Percentiles rank a stretch among this genome's conserved stretches.
phyloP scores from a whole-genome alignment of 257 asterid genomes.

The Petunia secreta region DNA sequence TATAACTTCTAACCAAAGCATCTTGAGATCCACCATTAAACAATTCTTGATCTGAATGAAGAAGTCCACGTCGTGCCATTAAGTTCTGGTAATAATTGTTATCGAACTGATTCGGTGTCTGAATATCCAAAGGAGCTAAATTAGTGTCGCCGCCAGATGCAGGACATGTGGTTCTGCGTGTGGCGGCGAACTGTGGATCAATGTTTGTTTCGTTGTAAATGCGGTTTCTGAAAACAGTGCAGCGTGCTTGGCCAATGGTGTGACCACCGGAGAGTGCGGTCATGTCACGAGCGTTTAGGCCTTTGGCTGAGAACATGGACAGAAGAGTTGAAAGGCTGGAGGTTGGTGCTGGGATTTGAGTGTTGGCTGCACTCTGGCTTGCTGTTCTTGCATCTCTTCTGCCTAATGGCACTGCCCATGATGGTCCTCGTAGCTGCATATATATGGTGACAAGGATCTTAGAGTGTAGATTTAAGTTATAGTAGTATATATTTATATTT shows the following conservation, averaged over 20 bases:
- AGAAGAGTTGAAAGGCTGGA: conserved; percentile 49
- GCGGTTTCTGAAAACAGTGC: conserved; percentile 51
- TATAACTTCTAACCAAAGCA: conserved; percentile 45
- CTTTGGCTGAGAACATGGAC: conserved; percentile 45
- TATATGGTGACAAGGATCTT: too few relatives aligned
- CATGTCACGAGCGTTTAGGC: conserved; percentile 59
- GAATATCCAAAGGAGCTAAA: conserved; percentile 45
- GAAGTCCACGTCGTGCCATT: conserved; percentile 48
- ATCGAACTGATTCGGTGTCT: conserved; percentile 48
- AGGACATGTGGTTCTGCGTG: conserved; percentile 55
- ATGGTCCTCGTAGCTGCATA: conserved; percentile 57
- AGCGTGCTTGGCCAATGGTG: conserved; percentile 67
- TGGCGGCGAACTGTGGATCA: conserved; percentile 48
- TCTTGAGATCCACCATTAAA: conserved; percentile 69
- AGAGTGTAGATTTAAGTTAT: too few relatives aligned
- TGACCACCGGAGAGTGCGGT: conserved; percentile 71
- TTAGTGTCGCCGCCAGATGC: conserved; percentile 51
- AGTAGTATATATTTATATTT: too few relatives aligned
- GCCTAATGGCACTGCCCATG: conserved; percentile 60
- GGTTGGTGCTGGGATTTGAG: conserved; percentile 49
- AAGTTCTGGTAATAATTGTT: conserved; percentile 53
- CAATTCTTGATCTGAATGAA: conserved; percentile 72
- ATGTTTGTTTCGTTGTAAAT: conserved; percentile 69
- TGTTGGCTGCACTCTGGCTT: conserved; percentile 49
- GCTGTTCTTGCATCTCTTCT: conserved; percentile 69